Conservation (phyloP, 2,329 filamentous ascomycete genomes). For the Sclerotinia minor region DNA sequence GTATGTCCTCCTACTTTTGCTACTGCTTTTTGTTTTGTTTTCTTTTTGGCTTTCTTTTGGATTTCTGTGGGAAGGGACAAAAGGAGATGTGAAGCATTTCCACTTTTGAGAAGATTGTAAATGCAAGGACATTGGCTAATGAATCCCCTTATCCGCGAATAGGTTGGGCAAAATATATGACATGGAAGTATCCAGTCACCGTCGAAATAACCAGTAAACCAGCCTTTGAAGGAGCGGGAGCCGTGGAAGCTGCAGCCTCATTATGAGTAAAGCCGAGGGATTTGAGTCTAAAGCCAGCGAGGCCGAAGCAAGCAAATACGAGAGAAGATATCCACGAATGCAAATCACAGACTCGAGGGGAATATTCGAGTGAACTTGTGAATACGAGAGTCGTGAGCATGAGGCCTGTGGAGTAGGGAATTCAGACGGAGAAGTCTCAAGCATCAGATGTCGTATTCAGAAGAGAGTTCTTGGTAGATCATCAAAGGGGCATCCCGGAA, state of each 20-base stretch:
- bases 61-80: background rate
- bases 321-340: background rate
- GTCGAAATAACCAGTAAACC: slow-evolving; percentile 64
- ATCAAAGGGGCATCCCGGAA: background rate
- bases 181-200: slow-evolving; percentile 87
- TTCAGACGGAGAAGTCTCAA: background rate
- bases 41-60: too few relatives aligned
- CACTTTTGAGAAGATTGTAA: too few relatives aligned
- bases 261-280: slow-evolving; percentile 28
- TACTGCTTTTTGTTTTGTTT: background rate
- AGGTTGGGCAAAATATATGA: slow-evolving; percentile 95
- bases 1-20: slow-evolving; percentile 54
- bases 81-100: background rate
- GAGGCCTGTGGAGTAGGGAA: background rate
- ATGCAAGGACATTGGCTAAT: slow-evolving; percentile 8
- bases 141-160: slow-evolving; percentile 1
- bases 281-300: background rate
- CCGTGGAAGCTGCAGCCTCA: slow-evolving; percentile 55
- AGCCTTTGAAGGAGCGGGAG: slow-evolving; percentile 63
- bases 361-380: background rate
- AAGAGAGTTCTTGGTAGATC: background rate
- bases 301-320: background rate
- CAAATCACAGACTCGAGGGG: background rate
- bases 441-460: background rate
- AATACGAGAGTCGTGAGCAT: background rate